A percentile compares a stretch with the other conserved stretches of the same genome.
Evolutionary conservation across 1,284 basidiomycete species (phyloP).

Genomic region (Gymnopus androsaceus): DNA sequence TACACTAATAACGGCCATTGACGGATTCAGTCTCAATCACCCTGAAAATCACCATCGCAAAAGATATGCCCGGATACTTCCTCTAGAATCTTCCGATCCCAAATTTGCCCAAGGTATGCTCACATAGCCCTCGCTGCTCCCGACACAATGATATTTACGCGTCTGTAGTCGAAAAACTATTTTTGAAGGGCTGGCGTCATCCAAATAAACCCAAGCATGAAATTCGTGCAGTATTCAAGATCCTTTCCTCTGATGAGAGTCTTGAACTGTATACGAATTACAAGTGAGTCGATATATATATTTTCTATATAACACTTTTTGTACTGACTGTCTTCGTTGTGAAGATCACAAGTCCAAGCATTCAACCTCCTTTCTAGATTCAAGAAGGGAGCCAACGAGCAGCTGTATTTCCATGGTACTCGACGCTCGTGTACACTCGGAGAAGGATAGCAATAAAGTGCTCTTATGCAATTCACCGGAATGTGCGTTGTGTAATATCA

Average conservation of each 20-base stretch:
- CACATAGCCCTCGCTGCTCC: too few relatives aligned
- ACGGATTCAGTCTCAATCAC: conserved; percentile 7
- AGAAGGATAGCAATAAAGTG: conserved; percentile 43
- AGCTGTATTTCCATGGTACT: conserved; percentile 63
- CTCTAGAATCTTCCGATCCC: conserved; percentile 20
- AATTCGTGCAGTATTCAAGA: conserved; percentile 52
- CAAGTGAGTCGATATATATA: conserved; percentile 40
- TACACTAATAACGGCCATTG: neutral
- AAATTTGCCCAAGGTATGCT: conserved; percentile 21
- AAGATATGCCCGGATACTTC: conserved; percentile 16
- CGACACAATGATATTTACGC: too few relatives aligned
- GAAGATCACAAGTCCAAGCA: conserved; percentile 31
- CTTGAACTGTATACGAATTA: conserved; percentile 50
- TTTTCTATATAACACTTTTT: neutral
- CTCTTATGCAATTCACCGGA: conserved; percentile 47
- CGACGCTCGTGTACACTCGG: conserved; percentile 54
- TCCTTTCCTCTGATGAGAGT: conserved; percentile 45
- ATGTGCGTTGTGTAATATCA: conserved; percentile 54
- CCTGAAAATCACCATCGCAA: conserved; percentile 3
- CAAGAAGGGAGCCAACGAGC: conserved; percentile 46
- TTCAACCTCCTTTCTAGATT: conserved; percentile 18
- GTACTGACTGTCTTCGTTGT: neutral
- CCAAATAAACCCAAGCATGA: conserved; percentile 50
- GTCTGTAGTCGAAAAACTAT: conserved; percentile 48
- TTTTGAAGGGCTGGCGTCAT: conserved; percentile 59